Conservation (phyloP, 2,329 filamentous ascomycete species). For the Dactylellina parvicollis region DNA sequence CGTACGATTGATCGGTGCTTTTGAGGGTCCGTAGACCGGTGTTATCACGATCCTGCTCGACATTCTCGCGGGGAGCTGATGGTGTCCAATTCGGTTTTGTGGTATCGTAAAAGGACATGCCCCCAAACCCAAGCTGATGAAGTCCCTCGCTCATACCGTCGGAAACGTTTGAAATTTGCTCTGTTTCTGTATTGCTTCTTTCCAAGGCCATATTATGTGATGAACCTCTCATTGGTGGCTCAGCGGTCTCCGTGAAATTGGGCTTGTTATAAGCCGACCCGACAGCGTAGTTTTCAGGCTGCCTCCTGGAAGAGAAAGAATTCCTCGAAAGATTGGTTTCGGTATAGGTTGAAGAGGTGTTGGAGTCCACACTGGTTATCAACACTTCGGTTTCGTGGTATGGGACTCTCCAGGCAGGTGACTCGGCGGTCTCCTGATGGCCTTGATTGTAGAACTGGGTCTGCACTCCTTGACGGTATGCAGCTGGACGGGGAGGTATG, state of each 20-base stretch:
- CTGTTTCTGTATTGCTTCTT: not conserved
- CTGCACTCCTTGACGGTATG: constrained; percentile 39
- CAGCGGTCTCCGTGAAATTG: constrained; percentile 21
- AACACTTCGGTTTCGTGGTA: constrained; percentile 53
- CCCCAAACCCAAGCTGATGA: constrained; percentile 25
- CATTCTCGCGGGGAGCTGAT: constrained; percentile 12
- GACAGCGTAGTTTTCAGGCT: constrained; percentile 34
- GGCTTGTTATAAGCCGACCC: constrained; percentile 9
- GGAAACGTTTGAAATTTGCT: constrained; percentile 20
- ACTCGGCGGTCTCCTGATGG: constrained; percentile 39
- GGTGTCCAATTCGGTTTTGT: constrained; percentile 39
- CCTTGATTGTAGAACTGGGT: constrained; percentile 36
- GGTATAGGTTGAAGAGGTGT: constrained; percentile 10
- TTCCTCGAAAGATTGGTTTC: constrained; percentile 41
- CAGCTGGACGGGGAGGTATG: constrained; percentile 42
- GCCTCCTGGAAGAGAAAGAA: constrained; percentile 28
- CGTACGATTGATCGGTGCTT: constrained; percentile 25
- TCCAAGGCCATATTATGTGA: constrained; percentile 34
- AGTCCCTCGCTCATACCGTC: constrained; percentile 31
- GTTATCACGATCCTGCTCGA: constrained; percentile 37
- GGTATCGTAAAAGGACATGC: constrained; percentile 44
- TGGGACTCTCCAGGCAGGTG: constrained; percentile 40
- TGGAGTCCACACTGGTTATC: constrained; percentile 43
- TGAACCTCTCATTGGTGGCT: constrained; percentile 13
- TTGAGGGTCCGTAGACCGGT: constrained; percentile 25